phyloP scores from a whole-genome alignment of 352 stramenopile genomes.

The Phytophthora agathidicida region DNA sequence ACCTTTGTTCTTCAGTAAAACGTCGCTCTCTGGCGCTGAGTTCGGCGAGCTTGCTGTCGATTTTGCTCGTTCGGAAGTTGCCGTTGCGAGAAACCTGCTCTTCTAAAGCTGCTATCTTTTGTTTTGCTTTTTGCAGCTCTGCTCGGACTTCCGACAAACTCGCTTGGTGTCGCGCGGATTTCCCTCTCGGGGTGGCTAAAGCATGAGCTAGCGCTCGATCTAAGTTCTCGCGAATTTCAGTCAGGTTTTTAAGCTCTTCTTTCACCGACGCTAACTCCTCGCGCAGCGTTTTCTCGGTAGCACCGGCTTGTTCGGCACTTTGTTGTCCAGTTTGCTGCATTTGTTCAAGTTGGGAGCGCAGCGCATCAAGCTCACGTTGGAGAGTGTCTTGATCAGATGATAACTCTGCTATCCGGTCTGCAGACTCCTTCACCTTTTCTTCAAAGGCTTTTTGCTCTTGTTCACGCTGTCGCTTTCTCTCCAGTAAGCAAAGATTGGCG shows the following conservation, averaged over 20 bases:
- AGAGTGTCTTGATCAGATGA: constrained; percentile 7
- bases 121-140: constrained; percentile 60
- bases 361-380: constrained; percentile 10
- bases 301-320: constrained; percentile 7
- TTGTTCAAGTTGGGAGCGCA: constrained; percentile 16
- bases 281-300: neutral
- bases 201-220: constrained; percentile 28
- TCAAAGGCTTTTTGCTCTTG: constrained; percentile 41
- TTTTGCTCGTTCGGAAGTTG: constrained; percentile 36
- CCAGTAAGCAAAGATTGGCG: constrained; percentile 73
- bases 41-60: constrained; percentile 40
- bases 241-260: constrained; percentile 24
- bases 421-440: constrained; percentile 5
- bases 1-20: constrained; percentile 59
- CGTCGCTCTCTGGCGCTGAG: constrained; percentile 44
- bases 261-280: constrained; percentile 19
- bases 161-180: constrained; percentile 15
- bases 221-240: constrained; percentile 30
- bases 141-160: constrained; percentile 37
- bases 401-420: constrained; percentile 7
- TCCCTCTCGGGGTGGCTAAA: constrained; percentile 22
- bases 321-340: constrained; percentile 5
- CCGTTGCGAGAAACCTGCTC: constrained; percentile 41
- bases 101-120: constrained; percentile 55
- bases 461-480: constrained; percentile 71